Evolutionary conservation across 495 filamentous ascomycete genomes (phyloP).

Genomic region (Aspergillus indologenus): DNA sequence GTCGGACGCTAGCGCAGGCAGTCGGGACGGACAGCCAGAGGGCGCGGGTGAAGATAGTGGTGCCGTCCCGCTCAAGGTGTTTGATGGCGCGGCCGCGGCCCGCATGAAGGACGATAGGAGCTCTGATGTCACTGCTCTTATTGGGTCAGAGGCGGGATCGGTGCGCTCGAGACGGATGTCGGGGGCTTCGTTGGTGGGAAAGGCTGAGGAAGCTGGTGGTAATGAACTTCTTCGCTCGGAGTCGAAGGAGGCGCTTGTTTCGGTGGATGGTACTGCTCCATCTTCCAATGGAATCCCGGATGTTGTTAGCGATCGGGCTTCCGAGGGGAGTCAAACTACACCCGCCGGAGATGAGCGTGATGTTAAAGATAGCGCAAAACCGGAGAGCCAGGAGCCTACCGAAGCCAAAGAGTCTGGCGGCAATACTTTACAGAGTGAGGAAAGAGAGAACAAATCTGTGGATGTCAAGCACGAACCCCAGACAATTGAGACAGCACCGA

Average conservation of each 20-base stretch:
- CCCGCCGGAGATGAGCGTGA: constrained; percentile 8
- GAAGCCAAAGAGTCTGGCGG: not conserved
- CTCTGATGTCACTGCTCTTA: constrained; percentile 38
- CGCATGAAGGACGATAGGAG: constrained; percentile 25
- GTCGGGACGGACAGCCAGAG: constrained; percentile 13
- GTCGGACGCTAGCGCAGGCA: constrained; percentile 11
- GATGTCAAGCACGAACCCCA: not conserved
- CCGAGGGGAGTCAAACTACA: constrained; percentile 21
- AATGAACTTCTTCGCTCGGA: constrained; percentile 15
- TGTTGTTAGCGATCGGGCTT: constrained; percentile 20
- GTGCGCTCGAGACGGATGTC: constrained; percentile 32
- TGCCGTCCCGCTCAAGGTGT: constrained; percentile 11
- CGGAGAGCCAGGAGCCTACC: not conserved
- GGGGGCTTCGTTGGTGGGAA: constrained; percentile 19
- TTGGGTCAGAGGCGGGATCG: constrained; percentile 36
- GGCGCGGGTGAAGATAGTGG: constrained; percentile 4
- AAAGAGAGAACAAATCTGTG: not conserved
- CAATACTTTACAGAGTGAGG: not conserved
- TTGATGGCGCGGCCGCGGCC: constrained; percentile 19
- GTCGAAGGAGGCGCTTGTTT: constrained; percentile 28
- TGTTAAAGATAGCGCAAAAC: not conserved
- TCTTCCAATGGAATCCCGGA: constrained; percentile 29
- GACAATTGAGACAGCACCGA: not conserved
- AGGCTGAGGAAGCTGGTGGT: constrained; percentile 19
- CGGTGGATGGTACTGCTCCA: constrained; percentile 22